phyloP scores from a whole-genome alignment of 2,329 filamentous ascomycete genomes.

The Claviceps lovelessii region DNA sequence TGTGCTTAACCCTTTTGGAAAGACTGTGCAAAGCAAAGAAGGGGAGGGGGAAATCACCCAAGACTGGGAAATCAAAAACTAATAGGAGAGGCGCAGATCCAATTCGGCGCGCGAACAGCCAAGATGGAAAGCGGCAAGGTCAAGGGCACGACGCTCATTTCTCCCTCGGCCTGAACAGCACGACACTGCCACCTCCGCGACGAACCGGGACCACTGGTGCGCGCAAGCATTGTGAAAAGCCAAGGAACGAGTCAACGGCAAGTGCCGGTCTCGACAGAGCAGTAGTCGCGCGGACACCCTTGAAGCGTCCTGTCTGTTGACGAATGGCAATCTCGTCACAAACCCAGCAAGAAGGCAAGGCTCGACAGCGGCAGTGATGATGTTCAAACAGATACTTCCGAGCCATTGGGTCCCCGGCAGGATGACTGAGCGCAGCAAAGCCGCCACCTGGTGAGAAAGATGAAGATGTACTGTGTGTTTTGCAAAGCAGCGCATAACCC shows the following conservation, averaged over 20 bases:
- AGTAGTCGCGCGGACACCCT: too few relatives aligned
- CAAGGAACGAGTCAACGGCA: neutral
- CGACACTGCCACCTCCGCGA: too few relatives aligned
- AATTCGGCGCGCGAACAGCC: slow-evolving; percentile 69
- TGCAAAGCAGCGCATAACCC: neutral
- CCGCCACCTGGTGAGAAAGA: neutral
- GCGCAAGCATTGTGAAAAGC: neutral
- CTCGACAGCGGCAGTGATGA: slow-evolving; percentile 44
- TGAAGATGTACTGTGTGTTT: neutral
- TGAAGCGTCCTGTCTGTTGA: too few relatives aligned
- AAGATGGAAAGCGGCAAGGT: slow-evolving; percentile 62
- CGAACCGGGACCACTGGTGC: too few relatives aligned
- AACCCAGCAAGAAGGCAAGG: neutral
- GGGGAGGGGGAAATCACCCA: too few relatives aligned
- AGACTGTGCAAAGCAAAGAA: neutral
- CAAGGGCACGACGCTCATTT: slow-evolving; percentile 52
- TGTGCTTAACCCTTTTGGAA: too few relatives aligned
- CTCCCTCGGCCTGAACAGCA: slow-evolving; percentile 14
- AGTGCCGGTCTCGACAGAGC: neutral
- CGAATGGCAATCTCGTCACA: neutral
- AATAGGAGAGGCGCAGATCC: slow-evolving; percentile 39
- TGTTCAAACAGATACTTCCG: slow-evolving; percentile 58
- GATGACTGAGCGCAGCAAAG: neutral
- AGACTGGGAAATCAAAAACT: neutral
- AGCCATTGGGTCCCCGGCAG: slow-evolving; percentile 25